A percentile compares a stretch with the other conserved stretches of the same genome.
Conservation (phyloP, 2,329 filamentous ascomycete species). For the Zymoseptoria brevis region DNA sequence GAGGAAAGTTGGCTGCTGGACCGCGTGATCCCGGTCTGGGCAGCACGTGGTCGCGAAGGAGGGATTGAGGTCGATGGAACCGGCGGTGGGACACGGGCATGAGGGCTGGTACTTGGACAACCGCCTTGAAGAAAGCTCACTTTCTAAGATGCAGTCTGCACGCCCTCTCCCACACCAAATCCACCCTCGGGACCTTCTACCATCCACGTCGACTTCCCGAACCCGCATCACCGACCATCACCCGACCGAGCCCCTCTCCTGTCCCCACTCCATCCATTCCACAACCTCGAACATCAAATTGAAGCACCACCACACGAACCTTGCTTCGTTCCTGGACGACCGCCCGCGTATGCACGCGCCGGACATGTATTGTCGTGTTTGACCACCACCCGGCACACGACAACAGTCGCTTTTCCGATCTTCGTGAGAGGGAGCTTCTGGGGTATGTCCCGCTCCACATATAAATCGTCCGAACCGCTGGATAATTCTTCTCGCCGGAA, state of each 20-base stretch:
- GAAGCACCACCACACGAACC: neutral
- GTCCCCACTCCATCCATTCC: neutral
- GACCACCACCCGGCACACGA: constrained; percentile 14
- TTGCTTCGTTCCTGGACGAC: neutral
- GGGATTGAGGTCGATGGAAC: neutral
- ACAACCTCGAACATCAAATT: neutral
- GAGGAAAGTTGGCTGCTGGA: neutral
- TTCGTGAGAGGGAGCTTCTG: constrained; percentile 26
- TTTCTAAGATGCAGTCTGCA: neutral
- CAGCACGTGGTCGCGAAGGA: neutral
- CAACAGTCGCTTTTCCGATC: constrained; percentile 28
- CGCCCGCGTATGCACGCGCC: constrained; percentile 17
- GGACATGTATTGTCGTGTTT: constrained; percentile 29
- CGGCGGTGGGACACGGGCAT: neutral
- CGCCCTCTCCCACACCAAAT: neutral
- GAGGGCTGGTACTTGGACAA: neutral
- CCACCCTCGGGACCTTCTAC: neutral
- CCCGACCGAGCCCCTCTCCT: neutral
- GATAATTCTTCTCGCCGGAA: neutral
- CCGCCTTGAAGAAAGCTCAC: neutral
- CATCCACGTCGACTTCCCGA: neutral
- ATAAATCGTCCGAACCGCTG: neutral
- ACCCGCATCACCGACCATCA: neutral
- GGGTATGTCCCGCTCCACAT: constrained; percentile 27
- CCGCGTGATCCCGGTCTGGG: neutral